Base-by-base conservation (phyloP, 2,329 filamentous ascomycete species). In the Xylariaceae sp. region DNA sequence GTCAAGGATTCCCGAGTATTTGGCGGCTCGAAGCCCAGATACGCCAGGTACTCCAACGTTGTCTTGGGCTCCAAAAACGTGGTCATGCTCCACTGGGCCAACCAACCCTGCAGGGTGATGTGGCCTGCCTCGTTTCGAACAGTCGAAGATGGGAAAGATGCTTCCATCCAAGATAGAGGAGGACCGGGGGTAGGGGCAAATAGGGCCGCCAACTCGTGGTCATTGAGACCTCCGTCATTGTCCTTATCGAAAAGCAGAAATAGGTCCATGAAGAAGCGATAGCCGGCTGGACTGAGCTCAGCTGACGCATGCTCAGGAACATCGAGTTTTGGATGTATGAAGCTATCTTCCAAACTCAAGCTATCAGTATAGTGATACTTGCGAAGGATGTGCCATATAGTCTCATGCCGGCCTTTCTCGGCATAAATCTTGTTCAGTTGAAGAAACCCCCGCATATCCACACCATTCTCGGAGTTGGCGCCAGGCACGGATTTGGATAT, bases 61-160 rank as follows among this genome's bases (percentile, higher is more conserved):
- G 89, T 96, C 61, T 93, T 94, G 11, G 93, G 91, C 42, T 94
- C 90, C 45, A 94, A 81, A 56, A 97, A 98, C 0, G 93, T 98
- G 1, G 93, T 98, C 93, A 98, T 98, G 62, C 90, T 96, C 93
- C 93, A 98, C 57, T 98, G 93, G 3, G 93, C 93, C 29, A 98
- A 78, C 93, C 93, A 98, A 2, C 93, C 93, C 64, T 98, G 93
- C 3, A 98, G 73, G 1, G 93, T 98, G 47, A 98, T 90, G 61
- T 97, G 81, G 0, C 93, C 93, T 8, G 88, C 89, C 65, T 98
- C 93, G 59, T 96, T 97, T 32, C 89, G 84, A 15, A 97, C 91
- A 0, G 93, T 96, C 18, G 89, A 95, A 1, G 87, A 89, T 2
- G 93, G 93, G 57, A 98, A 98, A 0, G 81, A 87, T 1, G 85